Conservation (phyloP, 2,329 filamentous ascomycete genomes). For the Colletotrichum chlorophyti region DNA sequence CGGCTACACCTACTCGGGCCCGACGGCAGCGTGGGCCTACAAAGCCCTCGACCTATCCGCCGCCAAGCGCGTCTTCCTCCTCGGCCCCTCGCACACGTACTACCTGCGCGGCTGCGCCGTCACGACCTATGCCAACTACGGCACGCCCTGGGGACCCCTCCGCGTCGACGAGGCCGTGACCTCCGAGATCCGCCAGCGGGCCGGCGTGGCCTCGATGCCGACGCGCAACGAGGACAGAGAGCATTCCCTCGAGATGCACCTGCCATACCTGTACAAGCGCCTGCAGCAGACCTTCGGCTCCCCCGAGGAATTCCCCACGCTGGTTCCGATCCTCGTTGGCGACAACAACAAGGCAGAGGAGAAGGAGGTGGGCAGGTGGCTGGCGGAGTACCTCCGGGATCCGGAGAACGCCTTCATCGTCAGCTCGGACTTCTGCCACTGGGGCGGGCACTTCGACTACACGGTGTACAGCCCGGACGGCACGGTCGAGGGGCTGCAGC, state of each 20-base stretch:
- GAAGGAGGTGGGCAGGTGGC: conserved; percentile 69
- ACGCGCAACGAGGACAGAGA: conserved; percentile 75
- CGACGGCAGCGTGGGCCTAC: conserved; percentile 94
- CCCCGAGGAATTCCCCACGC: conserved; percentile 67
- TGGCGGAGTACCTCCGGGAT: conserved; percentile 81
- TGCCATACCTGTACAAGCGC: conserved; percentile 90
- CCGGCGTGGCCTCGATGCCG: conserved; percentile 69
- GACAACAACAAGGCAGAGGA: conserved; percentile 73
- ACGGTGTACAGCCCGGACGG: conserved; percentile 70
- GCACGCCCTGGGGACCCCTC: conserved; percentile 77
- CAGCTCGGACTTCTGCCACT: conserved; percentile 97
- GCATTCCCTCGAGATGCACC: conserved; percentile 96
- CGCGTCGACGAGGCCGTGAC: conserved; percentile 66
- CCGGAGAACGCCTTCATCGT: conserved; percentile 82
- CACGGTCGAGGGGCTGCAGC: conserved; percentile 47
- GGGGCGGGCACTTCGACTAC: conserved; percentile 86
- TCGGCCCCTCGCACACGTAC: conserved; percentile 91
- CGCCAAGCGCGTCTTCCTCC: conserved; percentile 86
- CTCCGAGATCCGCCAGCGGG: conserved; percentile 38
- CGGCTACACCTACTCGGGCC: conserved; percentile 90
- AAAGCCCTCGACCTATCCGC: conserved; percentile 82
- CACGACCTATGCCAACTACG: conserved; percentile 73
- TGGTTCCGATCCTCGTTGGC: conserved; percentile 89
- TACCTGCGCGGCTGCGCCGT: conserved; percentile 80
- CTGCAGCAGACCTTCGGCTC: conserved; percentile 58